Evolutionary conservation across 257 asterid species (phyloP).

Genomic region (Jacaranda copaia): DNA sequence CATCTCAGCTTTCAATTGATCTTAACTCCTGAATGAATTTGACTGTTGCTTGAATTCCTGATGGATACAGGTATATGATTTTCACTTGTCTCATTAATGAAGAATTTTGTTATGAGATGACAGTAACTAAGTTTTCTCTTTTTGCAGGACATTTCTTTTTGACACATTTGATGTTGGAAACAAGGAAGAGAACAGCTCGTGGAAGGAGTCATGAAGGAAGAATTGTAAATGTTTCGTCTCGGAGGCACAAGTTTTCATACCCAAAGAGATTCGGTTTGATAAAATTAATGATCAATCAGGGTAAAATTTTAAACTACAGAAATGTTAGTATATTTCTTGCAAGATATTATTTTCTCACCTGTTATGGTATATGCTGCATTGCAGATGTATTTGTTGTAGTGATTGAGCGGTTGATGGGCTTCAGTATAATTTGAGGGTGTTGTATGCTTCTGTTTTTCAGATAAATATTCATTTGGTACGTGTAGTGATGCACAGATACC

Average conservation of each 20-base stretch:
- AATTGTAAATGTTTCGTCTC: slow-evolving; percentile 75
- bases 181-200: slow-evolving; percentile 68
- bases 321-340: neutral
- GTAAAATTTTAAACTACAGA: slow-evolving; percentile 37
- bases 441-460: too few relatives aligned
- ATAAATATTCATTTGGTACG: too few relatives aligned
- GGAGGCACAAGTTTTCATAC: slow-evolving; percentile 61
- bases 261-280: slow-evolving; percentile 67
- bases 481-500: too few relatives aligned
- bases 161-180: slow-evolving; percentile 67
- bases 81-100: neutral
- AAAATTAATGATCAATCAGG: slow-evolving; percentile 61
- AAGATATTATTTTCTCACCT: slow-evolving; percentile 2
- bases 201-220: slow-evolving; percentile 62
- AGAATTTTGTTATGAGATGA: neutral
- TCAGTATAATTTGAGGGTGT: too few relatives aligned
- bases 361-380: neutral
- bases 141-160: slow-evolving; percentile 72
- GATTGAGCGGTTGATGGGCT: too few relatives aligned
- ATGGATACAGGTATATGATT: slow-evolving; percentile 8
- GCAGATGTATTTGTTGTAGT: too few relatives aligned
- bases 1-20: neutral
- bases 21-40: neutral
- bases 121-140: slow-evolving; percentile 18
- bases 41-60: neutral